phyloP scores from a whole-genome alignment of 768 basidiomycete genomes.

The Mycena polygramma region DNA sequence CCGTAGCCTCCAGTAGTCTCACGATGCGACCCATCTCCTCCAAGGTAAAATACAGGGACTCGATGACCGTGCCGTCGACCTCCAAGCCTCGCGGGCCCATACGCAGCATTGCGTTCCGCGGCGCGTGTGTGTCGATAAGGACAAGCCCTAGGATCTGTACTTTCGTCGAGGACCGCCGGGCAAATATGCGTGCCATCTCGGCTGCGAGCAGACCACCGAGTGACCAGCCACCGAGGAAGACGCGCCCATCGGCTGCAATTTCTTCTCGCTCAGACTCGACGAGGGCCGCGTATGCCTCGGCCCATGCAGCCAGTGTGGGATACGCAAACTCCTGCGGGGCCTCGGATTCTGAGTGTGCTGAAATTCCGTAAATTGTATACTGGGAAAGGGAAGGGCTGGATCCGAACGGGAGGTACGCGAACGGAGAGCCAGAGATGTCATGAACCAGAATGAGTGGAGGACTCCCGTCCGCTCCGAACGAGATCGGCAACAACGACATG shows the following conservation, averaged over 20 bases:
- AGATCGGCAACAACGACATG: constrained; percentile 27
- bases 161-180: neutral
- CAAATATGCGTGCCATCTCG: constrained; percentile 27
- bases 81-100: constrained; percentile 16
- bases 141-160: constrained; percentile 16
- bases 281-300: constrained; percentile 16
- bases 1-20: neutral
- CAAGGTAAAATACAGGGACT: constrained; percentile 24
- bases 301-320: constrained; percentile 16
- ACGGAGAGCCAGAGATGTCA: constrained; percentile 24
- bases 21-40: constrained; percentile 13
- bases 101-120: constrained; percentile 12
- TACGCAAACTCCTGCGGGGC: constrained; percentile 12
- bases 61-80: constrained; percentile 8
- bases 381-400: constrained; percentile 8
- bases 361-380: constrained; percentile 24
- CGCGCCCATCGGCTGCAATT: neutral
- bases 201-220: constrained; percentile 21
- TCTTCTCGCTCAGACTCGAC: constrained; percentile 18
- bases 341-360: constrained; percentile 20
- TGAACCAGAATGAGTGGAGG: constrained; percentile 23
- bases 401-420: constrained; percentile 20
- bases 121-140: constrained; percentile 21
- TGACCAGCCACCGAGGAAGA: constrained; percentile 30
- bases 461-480: constrained; percentile 16